A percentile compares a stretch with the other conserved stretches of the same genome.
phyloP scores from a whole-genome alignment of 2,329 filamentous ascomycete genomes.

The Fusarium nanum region DNA sequence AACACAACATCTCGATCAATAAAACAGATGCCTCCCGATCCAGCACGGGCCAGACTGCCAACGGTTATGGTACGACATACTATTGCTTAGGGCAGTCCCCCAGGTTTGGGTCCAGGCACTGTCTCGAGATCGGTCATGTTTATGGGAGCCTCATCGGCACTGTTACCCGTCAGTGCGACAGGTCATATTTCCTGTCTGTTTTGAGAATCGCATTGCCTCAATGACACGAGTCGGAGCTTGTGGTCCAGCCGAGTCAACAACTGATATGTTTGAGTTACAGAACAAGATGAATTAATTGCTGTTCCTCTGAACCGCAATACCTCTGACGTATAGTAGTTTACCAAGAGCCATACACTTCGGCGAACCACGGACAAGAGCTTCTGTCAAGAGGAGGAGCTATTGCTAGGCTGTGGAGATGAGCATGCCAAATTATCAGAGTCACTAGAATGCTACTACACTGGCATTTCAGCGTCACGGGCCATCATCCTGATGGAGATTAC shows the following conservation, averaged over 20 bases:
- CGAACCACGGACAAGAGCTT: background rate
- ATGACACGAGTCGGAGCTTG: slow-evolving; percentile 7
- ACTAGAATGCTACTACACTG: background rate
- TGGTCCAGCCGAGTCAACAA: slow-evolving; percentile 12
- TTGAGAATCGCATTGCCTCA: background rate
- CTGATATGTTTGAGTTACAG: background rate
- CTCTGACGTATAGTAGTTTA: background rate
- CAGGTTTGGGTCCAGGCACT: slow-evolving; percentile 2
- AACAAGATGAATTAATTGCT: background rate
- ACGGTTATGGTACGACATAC: background rate
- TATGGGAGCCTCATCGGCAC: slow-evolving; percentile 4
- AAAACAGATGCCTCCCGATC: background rate
- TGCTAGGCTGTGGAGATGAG: background rate
- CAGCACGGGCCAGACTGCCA: background rate
- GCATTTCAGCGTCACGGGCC: background rate
- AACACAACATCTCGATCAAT: slow-evolving; percentile 14
- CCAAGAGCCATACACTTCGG: background rate
- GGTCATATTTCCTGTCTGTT: slow-evolving; percentile 1
- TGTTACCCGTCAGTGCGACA: background rate
- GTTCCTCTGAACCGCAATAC: background rate
- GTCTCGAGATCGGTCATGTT: background rate
- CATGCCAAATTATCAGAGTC: background rate
- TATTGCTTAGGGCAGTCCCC: background rate
- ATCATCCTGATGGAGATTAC: background rate
- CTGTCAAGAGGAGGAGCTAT: background rate